phyloP scores from a whole-genome alignment of 805 yeast species.

The Ogataea wickerhamii region DNA sequence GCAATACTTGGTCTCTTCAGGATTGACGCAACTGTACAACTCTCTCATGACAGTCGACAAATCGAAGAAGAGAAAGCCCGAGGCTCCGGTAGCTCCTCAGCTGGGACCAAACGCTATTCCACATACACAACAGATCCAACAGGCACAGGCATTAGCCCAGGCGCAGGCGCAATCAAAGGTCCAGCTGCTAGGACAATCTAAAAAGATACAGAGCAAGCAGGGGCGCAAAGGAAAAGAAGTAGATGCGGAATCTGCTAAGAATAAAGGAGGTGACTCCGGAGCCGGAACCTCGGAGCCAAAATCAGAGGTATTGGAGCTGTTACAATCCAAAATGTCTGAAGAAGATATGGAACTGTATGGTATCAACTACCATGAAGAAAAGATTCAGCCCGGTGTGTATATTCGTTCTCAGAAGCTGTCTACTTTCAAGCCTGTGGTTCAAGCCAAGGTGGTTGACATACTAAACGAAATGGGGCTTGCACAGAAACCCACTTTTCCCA shows the following conservation, averaged over 20 bases:
- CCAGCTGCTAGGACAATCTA: constrained; percentile 14
- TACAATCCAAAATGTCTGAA: constrained; percentile 56
- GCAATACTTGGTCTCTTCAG: constrained; percentile 81
- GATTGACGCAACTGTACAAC: constrained; percentile 80
- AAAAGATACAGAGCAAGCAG: constrained; percentile 11
- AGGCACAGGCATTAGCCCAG: constrained; percentile 8
- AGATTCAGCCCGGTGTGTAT: constrained; percentile 73
- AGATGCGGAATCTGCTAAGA: constrained; percentile 1
- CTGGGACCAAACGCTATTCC: constrained; percentile 56
- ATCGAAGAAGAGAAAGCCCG: constrained; percentile 51
- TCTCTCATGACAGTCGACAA: constrained; percentile 69
- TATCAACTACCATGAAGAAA: constrained; percentile 70
- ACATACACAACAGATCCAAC: constrained; percentile 33
- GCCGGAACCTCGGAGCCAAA: constrained; percentile 27
- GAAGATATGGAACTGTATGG: constrained; percentile 88
- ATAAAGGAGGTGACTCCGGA: constrained; percentile 19
- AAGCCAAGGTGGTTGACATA: constrained; percentile 54
- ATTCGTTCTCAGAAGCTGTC: constrained; percentile 77
- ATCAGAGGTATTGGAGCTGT: constrained; percentile 31
- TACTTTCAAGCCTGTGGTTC: constrained; percentile 73
- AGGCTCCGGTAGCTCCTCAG: constrained; percentile 54
- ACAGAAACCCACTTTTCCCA: constrained; percentile 81
- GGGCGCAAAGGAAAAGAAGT: constrained; percentile 3
- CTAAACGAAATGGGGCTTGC: constrained; percentile 80
- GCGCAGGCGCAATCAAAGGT: constrained; percentile 9